Conservation (phyloP, 83 land plant genomes). For the Diphasiastrum complanatum region DNA sequence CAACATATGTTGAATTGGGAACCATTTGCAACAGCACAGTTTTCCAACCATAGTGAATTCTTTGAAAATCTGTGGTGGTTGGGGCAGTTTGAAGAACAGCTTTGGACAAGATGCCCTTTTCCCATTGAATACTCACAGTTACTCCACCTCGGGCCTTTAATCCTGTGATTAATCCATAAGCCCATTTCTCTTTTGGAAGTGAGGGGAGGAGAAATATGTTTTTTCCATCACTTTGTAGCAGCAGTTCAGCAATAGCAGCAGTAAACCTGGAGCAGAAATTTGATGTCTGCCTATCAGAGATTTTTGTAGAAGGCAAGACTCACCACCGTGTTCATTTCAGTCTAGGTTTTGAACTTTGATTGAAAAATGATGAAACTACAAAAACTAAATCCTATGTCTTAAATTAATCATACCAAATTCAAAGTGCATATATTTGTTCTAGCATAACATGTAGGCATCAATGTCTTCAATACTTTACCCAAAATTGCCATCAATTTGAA, state of each 20-base stretch:
- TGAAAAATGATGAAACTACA: background rate
- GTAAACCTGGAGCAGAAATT: constrained; percentile 48
- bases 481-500: constrained; percentile 96
- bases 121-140: constrained; percentile 65
- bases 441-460: background rate
- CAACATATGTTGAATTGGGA: too few species aligned
- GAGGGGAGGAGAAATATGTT: constrained; percentile 79
- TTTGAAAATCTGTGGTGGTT: too few species aligned
- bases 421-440: background rate
- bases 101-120: too few species aligned
- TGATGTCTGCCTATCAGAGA: too few species aligned
- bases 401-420: background rate
- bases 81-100: too few species aligned
- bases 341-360: background rate
- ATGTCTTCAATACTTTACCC: constrained; percentile 42
- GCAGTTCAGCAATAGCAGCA: constrained; percentile 85
- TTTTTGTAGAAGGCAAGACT: background rate
- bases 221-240: constrained; percentile 63
- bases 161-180: constrained; percentile 65
- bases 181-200: constrained; percentile 70
- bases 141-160: constrained; percentile 72
- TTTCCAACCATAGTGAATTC: too few species aligned
- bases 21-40: too few species aligned
- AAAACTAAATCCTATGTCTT: constrained; percentile 1
- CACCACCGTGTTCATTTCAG: background rate